Evolutionary conservation across 129 eudicot genomes (phyloP), one percentile per base, ranked within the genome.

Genomic region (Smallanthus sonchifolius): DNA sequence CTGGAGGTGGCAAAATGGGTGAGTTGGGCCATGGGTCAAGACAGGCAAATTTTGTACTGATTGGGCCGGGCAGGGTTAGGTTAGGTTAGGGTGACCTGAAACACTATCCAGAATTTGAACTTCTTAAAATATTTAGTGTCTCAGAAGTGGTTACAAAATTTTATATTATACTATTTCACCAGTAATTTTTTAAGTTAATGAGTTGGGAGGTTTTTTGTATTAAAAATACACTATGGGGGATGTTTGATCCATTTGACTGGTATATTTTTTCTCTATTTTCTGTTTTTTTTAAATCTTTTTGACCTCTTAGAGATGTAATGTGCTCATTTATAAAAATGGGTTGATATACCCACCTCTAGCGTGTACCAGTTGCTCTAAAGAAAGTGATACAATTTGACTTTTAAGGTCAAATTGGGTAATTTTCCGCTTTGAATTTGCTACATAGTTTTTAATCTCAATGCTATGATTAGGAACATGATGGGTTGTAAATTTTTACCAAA

Each of bases 391-490:
- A 36, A 13, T 71, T 28, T 63, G 15, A 55, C 38, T 66, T 28
- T 52, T 42, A 15, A 32, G 39, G 52, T 40, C 39, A 16, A 14
- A 39, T 76, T 37, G 71, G 47, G 37, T 60, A 13, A 49, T 37
- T 52, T 52, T 24, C 35, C 9, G 3, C 24, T 52, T 76, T 43
- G 7, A 66, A 14, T 10, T 39, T 54, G 55, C 19, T 38, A 51
- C 44, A 51, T 52, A 34, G n/a, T 47, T 10, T 49, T 65, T 75
- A 48, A 36, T 64, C 15, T 52, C 57, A 66, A 54, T 67, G 56
- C 37, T 17, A 55, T 20, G 39, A 30, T 51, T 66, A 55, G 15
- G 57, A 76, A 76, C 32, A 30, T 32, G 57, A 54, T 10, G 75
- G 48, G 75, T 43, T 77, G 62, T 35, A 47, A 10, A 4, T 2